Percentiles rank a stretch among this genome's conserved stretches.
Conservation (phyloP, 441 rosid species). For the Pelargonium myrrhifolium region DNA sequence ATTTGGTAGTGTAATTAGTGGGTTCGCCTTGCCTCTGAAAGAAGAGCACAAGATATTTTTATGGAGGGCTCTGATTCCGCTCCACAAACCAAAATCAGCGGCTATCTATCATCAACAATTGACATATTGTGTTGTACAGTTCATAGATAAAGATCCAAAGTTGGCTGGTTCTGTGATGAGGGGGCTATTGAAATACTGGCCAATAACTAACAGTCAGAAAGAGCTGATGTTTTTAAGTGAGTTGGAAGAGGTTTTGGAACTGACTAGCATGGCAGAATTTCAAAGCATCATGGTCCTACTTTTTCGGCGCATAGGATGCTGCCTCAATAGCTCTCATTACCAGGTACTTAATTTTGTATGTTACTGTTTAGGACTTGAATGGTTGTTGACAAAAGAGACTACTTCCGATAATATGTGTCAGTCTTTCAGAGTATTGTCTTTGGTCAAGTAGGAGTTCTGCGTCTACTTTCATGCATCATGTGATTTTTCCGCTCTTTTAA, state of each 20-base stretch:
- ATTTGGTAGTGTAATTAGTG: constrained; percentile 67
- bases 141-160: constrained; percentile 60
- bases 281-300: constrained; percentile 53
- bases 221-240: constrained; percentile 78
- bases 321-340: constrained; percentile 63
- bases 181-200: constrained; percentile 72
- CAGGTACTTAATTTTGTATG: constrained; percentile 35
- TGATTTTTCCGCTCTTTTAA: neutral
- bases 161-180: constrained; percentile 43
- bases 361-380: neutral
- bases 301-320: constrained; percentile 55
- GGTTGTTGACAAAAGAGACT: constrained; percentile 1
- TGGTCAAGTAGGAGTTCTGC: constrained; percentile 1
- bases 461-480: neutral
- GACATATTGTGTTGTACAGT: constrained; percentile 61
- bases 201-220: constrained; percentile 71
- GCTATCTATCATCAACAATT: constrained; percentile 68
- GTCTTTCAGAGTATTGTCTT: neutral
- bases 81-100: constrained; percentile 65
- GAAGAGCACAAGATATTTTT: constrained; percentile 63
- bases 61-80: constrained; percentile 58
- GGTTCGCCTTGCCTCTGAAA: constrained; percentile 71
- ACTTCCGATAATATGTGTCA: neutral
- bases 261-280: constrained; percentile 51
- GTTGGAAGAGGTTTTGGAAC: constrained; percentile 68